Evolutionary conservation across 768 basidiomycete species (phyloP).

Genomic region (Mycena belliarum): DNA sequence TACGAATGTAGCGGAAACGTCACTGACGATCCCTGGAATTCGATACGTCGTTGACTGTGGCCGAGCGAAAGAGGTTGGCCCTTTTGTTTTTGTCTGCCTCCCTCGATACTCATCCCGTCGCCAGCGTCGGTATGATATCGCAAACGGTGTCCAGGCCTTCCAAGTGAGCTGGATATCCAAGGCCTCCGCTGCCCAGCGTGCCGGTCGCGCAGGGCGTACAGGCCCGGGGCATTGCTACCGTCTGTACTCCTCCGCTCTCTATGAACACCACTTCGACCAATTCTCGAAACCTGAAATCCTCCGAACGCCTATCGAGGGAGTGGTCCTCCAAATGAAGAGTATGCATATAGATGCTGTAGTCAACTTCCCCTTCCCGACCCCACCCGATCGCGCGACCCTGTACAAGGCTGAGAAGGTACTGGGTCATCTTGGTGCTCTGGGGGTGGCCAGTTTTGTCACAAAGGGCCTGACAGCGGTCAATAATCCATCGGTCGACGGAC

Average conservation of each 20-base stretch:
- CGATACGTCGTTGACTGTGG: conserved; percentile 98
- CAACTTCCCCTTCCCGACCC: conserved; percentile 98
- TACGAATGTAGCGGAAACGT: conserved; percentile 97
- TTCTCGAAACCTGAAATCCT: conserved; percentile 92
- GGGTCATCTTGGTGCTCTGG: conserved; percentile 81
- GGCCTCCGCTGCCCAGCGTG: conserved; percentile 90
- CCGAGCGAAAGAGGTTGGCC: conserved; percentile 83
- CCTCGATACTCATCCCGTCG: conserved; percentile 1
- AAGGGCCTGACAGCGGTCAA: conserved; percentile 26
- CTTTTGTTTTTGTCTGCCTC: background rate
- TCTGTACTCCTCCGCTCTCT: conserved; percentile 93
- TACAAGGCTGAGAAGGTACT: conserved; percentile 82
- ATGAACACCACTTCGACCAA: conserved; percentile 86
- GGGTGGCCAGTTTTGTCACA: conserved; percentile 27
- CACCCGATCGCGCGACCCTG: conserved; percentile 78
- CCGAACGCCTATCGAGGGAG: conserved; percentile 94
- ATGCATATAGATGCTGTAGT: conserved; percentile 97
- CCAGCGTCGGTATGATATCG: conserved; percentile 80
- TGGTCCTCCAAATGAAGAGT: conserved; percentile 97
- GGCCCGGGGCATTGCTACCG: conserved; percentile 99
- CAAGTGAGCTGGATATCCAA: conserved; percentile 93
- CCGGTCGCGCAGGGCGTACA: conserved; percentile 95
- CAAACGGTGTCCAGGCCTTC: conserved; percentile 87
- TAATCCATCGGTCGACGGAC: conserved; percentile 43
- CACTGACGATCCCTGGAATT: conserved; percentile 94